A percentile compares a stretch with the other conserved stretches of the same genome.
phyloP scores from a whole-genome alignment of 441 rosid species.

The Bruguiera hainesii region DNA sequence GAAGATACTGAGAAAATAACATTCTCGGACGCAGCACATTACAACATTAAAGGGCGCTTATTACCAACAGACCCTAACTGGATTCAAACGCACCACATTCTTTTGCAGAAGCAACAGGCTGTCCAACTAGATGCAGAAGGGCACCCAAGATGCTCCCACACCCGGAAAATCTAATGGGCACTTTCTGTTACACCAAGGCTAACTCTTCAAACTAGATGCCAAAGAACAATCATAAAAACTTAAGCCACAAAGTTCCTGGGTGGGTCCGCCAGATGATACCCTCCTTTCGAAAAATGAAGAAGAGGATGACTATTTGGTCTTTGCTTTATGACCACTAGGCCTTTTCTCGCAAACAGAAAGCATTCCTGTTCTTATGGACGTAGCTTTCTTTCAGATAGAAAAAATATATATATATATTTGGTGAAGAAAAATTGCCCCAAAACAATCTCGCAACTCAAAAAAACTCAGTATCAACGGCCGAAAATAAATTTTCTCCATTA shows the following conservation, averaged over 20 bases:
- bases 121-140: conserved; percentile 1
- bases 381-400: conserved; percentile 5
- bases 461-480: no score
- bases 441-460: not conserved
- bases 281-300: conserved; percentile 12
- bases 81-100: conserved; percentile 7
- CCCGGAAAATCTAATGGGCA: no score
- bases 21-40: no score
- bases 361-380: conserved; percentile 10
- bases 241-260: conserved; percentile 9
- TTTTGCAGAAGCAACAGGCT: conserved; percentile 15
- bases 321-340: conserved; percentile 10
- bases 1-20: no score
- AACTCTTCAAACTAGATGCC: not conserved
- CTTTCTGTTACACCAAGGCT: not conserved
- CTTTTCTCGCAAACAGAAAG: conserved; percentile 15
- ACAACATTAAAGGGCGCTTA: conserved; percentile 1
- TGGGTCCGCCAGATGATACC: conserved; percentile 12
- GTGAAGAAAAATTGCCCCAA: no score
- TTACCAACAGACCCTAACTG: not conserved
- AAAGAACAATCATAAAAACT: conserved; percentile 10
- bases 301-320: conserved; percentile 4
- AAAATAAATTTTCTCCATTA: no score
- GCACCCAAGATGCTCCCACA: no score
- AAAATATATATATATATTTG: not conserved